Evolutionary conservation across 345 rosid species (phyloP).

Genomic region (Ceriops tagal): DNA sequence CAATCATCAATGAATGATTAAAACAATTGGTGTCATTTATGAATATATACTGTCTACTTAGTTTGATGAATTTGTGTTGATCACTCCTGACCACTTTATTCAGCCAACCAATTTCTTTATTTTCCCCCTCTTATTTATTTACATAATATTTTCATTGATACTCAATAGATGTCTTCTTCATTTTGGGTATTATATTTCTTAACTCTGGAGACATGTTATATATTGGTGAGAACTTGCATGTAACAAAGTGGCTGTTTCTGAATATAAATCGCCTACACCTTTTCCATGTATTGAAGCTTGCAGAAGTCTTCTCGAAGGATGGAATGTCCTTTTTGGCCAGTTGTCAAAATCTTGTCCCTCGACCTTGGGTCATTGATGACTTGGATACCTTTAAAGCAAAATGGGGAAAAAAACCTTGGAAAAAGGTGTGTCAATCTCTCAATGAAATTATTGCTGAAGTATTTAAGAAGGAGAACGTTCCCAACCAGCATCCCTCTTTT

Average conservation of each 20-base stretch:
- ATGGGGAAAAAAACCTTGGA: slow-evolving; percentile 91
- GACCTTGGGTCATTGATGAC: slow-evolving; percentile 98
- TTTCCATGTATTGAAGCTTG: slow-evolving; percentile 59
- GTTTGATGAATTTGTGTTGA: background rate
- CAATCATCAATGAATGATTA: background rate
- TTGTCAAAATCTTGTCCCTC: slow-evolving; percentile 81
- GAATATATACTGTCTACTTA: background rate
- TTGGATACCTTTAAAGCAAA: slow-evolving; percentile 66
- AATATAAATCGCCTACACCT: background rate
- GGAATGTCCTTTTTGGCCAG: slow-evolving; percentile 97
- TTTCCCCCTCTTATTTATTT: background rate
- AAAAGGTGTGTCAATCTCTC: slow-evolving; percentile 51
- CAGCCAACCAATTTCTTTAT: background rate
- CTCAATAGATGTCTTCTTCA: background rate
- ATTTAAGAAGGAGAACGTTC: background rate
- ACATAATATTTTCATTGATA: no score
- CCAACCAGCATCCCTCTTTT: slow-evolving; percentile 22
- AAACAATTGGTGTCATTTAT: background rate
- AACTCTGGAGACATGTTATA: background rate
- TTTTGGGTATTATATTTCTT: background rate
- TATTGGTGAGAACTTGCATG: background rate
- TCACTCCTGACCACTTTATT: background rate
- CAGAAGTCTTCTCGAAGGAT: slow-evolving; percentile 92
- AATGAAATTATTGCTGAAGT: slow-evolving; percentile 2
- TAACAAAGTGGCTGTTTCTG: background rate